A percentile compares a stretch with the other conserved stretches of the same genome.
Evolutionary conservation across 257 asterid genomes (phyloP).

Genomic region (Solanum bulbocastanum): DNA sequence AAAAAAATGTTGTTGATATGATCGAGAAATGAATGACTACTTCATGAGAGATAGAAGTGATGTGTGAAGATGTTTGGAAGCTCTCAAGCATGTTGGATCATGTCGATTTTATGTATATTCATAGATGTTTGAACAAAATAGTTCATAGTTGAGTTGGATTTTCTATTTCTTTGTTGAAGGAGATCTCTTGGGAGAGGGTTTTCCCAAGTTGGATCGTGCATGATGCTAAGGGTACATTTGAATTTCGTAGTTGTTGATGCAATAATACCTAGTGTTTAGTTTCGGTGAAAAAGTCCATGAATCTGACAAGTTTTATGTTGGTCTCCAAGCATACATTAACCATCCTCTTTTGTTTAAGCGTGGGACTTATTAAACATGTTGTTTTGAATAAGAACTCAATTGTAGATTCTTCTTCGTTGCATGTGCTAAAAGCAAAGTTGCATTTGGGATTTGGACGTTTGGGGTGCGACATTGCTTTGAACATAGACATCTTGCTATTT

Average conservation of each 20-base stretch:
- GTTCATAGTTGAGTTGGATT: background rate
- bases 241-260: background rate
- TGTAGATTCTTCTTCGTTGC: background rate
- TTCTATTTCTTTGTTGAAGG: background rate
- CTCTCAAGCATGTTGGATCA: background rate
- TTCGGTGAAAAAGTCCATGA: background rate
- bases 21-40: background rate
- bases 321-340: background rate
- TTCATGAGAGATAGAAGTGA: background rate
- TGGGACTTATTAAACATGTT: background rate
- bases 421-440: background rate
- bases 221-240: background rate
- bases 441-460: background rate
- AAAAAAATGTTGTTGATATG: background rate
- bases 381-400: background rate
- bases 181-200: background rate
- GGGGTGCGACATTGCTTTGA: background rate
- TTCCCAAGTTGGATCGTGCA: background rate
- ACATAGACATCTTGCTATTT: background rate
- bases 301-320: background rate
- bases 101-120: background rate
- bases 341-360: background rate
- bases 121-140: background rate
- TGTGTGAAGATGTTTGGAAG: background rate
- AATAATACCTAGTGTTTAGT: background rate